Conservation (phyloP, 768 basidiomycete species). For the Asterophora lycoperdoides region DNA sequence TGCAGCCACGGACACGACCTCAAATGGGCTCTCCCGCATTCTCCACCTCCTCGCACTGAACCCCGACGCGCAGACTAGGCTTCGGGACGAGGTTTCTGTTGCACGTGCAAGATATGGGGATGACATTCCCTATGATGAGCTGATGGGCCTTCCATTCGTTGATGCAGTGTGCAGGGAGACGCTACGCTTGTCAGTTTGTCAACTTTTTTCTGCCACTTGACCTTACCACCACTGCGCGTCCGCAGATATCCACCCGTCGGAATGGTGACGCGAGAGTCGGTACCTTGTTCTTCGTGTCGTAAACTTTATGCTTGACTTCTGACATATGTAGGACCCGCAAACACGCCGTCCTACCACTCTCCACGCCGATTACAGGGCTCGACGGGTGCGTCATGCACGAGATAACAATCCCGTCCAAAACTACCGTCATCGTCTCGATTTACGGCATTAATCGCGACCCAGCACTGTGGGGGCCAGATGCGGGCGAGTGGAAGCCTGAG, state of each 20-base stretch:
- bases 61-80: slow-evolving; percentile 29
- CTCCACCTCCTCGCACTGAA: slow-evolving; percentile 25
- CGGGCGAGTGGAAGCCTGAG: slow-evolving; percentile 36
- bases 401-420: slow-evolving; percentile 28
- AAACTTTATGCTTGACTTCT: too few species aligned
- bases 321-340: slow-evolving; percentile 12
- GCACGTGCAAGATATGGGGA: slow-evolving; percentile 1
- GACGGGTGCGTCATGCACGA: slow-evolving; percentile 23
- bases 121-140: slow-evolving; percentile 23
- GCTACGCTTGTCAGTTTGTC: slow-evolving; percentile 25
- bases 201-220: not conserved
- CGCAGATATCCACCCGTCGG: slow-evolving; percentile 22
- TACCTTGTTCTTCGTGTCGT: too few species aligned
- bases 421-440: slow-evolving; percentile 31
- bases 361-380: slow-evolving; percentile 20
- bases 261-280: slow-evolving; percentile 13
- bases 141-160: slow-evolving; percentile 27
- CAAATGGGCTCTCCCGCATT: slow-evolving; percentile 25
- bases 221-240: not conserved
- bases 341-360: slow-evolving; percentile 32
- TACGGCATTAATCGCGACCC: slow-evolving; percentile 21
- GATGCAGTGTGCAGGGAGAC: slow-evolving; percentile 34
- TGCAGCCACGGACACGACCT: slow-evolving; percentile 33
- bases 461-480: slow-evolving; percentile 39
- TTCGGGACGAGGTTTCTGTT: slow-evolving; percentile 25